Evolutionary conservation across 805 yeast species (phyloP).

Genomic region (Starmerella bombicola): DNA sequence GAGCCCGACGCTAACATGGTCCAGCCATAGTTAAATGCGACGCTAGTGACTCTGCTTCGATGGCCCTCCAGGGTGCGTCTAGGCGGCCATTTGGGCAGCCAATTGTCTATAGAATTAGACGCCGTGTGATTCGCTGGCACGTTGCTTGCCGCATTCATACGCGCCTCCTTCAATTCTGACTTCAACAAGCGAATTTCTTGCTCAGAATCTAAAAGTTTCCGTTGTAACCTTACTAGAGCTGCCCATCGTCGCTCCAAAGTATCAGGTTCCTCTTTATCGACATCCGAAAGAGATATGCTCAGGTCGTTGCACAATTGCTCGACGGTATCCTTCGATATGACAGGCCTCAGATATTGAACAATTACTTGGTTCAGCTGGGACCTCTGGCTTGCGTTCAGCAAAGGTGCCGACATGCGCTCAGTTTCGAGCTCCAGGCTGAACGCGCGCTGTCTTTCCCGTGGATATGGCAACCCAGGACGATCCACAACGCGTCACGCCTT

Average conservation of each 20-base stretch:
- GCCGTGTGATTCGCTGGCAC: not conserved
- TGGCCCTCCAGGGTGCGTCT: conserved; percentile 40
- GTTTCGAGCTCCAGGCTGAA: no score
- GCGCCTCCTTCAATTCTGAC: conserved; percentile 24
- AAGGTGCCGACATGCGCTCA: no score
- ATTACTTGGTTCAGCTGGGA: no score
- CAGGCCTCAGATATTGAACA: no score
- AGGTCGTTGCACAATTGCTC: conserved; percentile 4
- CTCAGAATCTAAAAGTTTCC: conserved; percentile 56
- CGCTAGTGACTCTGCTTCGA: conserved; percentile 45
- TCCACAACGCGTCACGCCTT: no score
- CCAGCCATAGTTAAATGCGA: conserved; percentile 63
- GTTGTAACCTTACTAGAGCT: conserved; percentile 68
- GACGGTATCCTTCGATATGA: conserved; percentile 12
- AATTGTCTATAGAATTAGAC: conserved; percentile 29
- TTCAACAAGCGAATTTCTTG: conserved; percentile 38
- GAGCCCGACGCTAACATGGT: conserved; percentile 55
- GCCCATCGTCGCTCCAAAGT: conserved; percentile 71
- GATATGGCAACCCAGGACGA: no score
- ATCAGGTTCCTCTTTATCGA: conserved; percentile 21
- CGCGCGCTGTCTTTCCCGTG: no score
- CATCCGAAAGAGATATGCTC: not conserved
- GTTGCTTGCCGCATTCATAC: conserved; percentile 5
- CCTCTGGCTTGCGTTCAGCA: no score
- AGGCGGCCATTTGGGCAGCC: conserved; percentile 49